Evolutionary conservation across 495 filamentous ascomycete genomes (phyloP).

Genomic region (Lepidopterella palustris): DNA sequence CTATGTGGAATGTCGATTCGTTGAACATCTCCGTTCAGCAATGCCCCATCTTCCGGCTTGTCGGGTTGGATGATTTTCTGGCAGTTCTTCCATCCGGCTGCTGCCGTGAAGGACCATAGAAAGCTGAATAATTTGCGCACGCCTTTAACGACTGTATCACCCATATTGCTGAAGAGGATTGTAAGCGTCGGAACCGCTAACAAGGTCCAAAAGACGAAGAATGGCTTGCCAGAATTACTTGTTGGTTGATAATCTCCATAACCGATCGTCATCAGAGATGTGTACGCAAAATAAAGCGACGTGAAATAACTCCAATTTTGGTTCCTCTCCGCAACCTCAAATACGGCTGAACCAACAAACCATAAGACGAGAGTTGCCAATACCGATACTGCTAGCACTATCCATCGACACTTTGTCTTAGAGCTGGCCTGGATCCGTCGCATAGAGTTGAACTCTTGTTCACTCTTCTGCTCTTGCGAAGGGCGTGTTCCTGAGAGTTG

Average conservation of each 20-base stretch:
- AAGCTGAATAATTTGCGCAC: too few relatives aligned
- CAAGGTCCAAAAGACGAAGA: constrained; percentile 87
- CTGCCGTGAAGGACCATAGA: too few relatives aligned
- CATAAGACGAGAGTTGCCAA: constrained; percentile 63
- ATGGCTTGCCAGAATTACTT: constrained; percentile 65
- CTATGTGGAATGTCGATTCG: too few relatives aligned
- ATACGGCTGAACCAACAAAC: constrained; percentile 70
- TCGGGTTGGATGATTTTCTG: too few relatives aligned
- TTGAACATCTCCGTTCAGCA: too few relatives aligned
- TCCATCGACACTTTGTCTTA: constrained; percentile 56
- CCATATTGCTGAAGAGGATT: constrained; percentile 76
- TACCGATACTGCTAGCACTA: constrained; percentile 56
- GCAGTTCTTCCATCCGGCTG: too few relatives aligned
- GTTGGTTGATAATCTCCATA: constrained; percentile 71
- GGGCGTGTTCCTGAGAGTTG: too few relatives aligned
- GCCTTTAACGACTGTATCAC: constrained; percentile 69
- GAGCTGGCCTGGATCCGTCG: constrained; percentile 61
- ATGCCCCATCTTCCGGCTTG: too few relatives aligned
- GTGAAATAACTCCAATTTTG: constrained; percentile 75
- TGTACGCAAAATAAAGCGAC: constrained; percentile 73
- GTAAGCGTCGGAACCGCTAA: constrained; percentile 78
- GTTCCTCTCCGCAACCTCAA: constrained; percentile 49
- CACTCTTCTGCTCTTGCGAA: too few relatives aligned
- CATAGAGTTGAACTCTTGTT: constrained; percentile 86
- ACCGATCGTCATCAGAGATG: constrained; percentile 73